Evolutionary conservation across 352 stramenopile genomes (phyloP).

Genomic region (Peronospora farinosa): DNA sequence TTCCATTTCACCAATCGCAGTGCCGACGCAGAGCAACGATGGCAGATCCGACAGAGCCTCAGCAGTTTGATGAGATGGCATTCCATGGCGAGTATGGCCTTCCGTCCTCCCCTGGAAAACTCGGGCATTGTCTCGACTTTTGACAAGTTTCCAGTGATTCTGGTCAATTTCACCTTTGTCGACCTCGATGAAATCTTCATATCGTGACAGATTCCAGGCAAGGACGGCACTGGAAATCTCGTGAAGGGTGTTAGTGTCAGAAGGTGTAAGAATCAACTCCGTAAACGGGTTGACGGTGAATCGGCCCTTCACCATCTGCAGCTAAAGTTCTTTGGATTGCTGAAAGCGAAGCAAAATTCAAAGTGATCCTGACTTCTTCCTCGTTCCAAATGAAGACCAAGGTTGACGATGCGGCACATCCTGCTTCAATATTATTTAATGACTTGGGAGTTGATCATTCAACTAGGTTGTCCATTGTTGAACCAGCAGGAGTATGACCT

Average conservation of each 20-base stretch:
- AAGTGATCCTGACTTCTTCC: neutral
- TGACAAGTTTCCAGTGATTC: constrained; percentile 34
- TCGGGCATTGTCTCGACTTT: too few species aligned
- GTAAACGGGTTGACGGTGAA: constrained; percentile 26
- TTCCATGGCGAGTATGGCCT: constrained; percentile 20
- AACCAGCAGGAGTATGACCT: too few species aligned
- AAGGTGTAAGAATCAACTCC: constrained; percentile 12
- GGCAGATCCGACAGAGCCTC: constrained; percentile 18
- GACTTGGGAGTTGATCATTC: too few species aligned
- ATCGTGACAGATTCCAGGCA: constrained; percentile 21
- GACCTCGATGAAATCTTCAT: constrained; percentile 15
- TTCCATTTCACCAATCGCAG: constrained; percentile 33
- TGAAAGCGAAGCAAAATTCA: neutral
- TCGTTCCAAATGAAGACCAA: neutral
- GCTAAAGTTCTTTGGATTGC: neutral
- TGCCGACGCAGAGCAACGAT: constrained; percentile 33
- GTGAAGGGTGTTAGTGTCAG: constrained; percentile 17
- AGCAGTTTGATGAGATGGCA: constrained; percentile 4
- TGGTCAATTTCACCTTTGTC: constrained; percentile 19
- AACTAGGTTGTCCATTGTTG: too few species aligned
- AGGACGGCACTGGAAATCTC: constrained; percentile 20
- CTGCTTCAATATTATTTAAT: too few species aligned
- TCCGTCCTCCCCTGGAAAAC: constrained; percentile 32
- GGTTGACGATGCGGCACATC: neutral
- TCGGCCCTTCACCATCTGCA: neutral